phyloP scores from a whole-genome alignment of 139 green algal genomes.

The Coelastrella sp. region DNA sequence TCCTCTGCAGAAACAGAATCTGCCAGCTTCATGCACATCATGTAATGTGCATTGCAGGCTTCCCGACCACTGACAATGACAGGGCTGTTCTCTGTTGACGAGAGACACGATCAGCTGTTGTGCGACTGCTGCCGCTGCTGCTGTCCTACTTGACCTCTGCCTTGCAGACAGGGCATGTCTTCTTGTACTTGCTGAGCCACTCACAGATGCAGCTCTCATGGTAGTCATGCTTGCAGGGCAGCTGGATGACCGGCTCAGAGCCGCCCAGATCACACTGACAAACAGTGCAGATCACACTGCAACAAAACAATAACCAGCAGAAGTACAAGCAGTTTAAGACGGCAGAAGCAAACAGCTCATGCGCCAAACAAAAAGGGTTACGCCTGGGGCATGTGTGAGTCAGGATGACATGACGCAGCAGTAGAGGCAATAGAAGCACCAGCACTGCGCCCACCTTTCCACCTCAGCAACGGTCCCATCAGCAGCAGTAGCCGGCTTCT shows the following conservation, averaged over 20 bases:
- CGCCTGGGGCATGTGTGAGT: not conserved
- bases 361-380: not conserved
- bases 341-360: not conserved
- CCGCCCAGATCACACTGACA: conserved; percentile 40
- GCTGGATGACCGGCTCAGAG: not conserved
- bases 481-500: not conserved
- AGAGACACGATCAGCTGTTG: too few relatives aligned
- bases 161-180: conserved; percentile 48
- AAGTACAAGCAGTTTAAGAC: not conserved
- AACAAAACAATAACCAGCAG: not conserved
- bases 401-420: not conserved
- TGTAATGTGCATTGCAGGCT: too few relatives aligned
- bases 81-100: too few relatives aligned
- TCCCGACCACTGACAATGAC: too few relatives aligned
- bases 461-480: not conserved
- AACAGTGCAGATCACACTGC: conserved; percentile 33
- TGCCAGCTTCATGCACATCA: too few relatives aligned
- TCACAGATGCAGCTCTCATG: conserved; percentile 36
- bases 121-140: too few relatives aligned
- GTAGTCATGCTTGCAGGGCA: conserved; percentile 48
- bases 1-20: too few relatives aligned
- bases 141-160: conserved; percentile 24
- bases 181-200: conserved; percentile 49
- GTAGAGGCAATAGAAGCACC: not conserved
- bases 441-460: not conserved